Evolutionary conservation across 2,329 filamentous ascomycete species (phyloP).

Genomic region (Phaeoacremonium minimum): DNA sequence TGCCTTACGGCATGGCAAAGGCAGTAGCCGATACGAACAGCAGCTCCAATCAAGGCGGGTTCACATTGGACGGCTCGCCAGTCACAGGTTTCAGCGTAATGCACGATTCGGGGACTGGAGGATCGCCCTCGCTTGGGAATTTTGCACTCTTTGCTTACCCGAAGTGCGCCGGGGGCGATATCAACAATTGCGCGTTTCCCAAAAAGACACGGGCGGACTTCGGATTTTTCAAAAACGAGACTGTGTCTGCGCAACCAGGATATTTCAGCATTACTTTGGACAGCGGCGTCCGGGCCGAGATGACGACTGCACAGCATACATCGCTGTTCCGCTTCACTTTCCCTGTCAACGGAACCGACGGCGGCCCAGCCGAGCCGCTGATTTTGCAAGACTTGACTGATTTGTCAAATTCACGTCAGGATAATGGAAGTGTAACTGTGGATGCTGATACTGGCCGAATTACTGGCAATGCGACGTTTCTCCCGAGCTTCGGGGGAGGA

Average conservation of each 20-base stretch:
- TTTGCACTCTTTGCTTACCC: slow-evolving; percentile 69
- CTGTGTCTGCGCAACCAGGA: slow-evolving; percentile 55
- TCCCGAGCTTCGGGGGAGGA: slow-evolving; percentile 62
- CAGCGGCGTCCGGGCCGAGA: slow-evolving; percentile 57
- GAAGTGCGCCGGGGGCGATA: slow-evolving; percentile 54
- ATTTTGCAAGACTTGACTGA: slow-evolving; percentile 64
- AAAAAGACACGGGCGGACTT: slow-evolving; percentile 34
- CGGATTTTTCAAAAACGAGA: slow-evolving; percentile 42
- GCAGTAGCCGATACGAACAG: slow-evolving; percentile 52
- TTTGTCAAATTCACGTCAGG: slow-evolving; percentile 54
- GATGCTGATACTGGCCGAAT: slow-evolving; percentile 54
- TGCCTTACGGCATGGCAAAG: slow-evolving; percentile 49
- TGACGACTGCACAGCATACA: slow-evolving; percentile 63
- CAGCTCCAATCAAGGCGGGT: slow-evolving; percentile 52
- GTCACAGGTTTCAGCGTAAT: slow-evolving; percentile 53
- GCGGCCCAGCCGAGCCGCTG: slow-evolving; percentile 45
- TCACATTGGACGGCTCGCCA: slow-evolving; percentile 43
- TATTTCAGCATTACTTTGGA: slow-evolving; percentile 60
- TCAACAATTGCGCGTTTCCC: slow-evolving; percentile 59
- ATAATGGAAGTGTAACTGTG: slow-evolving; percentile 52
- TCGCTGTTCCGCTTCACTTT: slow-evolving; percentile 66
- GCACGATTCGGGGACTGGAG: slow-evolving; percentile 56
- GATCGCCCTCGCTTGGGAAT: slow-evolving; percentile 62
- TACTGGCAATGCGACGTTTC: slow-evolving; percentile 57
- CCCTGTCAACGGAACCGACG: slow-evolving; percentile 30